Conservation (phyloP, 371 early-diverging fungal genomes). For the Apophysomyces sp. region DNA sequence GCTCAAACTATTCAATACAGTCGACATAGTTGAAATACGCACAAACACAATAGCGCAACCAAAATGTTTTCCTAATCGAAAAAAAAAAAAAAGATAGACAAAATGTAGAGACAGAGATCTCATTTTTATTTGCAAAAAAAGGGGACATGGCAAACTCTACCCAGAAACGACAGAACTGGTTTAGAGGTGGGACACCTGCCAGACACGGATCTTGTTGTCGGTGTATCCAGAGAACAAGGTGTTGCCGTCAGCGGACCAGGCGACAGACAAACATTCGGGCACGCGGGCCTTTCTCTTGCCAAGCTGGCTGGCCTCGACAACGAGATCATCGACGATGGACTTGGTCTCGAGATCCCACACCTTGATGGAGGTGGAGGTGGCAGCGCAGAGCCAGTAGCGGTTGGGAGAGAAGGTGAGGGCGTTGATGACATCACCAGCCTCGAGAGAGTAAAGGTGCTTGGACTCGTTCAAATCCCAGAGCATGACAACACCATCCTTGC, state of each 20-base stretch:
- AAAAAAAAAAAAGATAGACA: background rate
- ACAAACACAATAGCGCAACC: too few relatives aligned
- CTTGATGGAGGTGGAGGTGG: constrained; percentile 92
- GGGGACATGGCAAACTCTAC: constrained; percentile 1
- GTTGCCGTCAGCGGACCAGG: constrained; percentile 96
- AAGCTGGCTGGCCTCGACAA: constrained; percentile 76
- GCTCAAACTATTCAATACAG: too few relatives aligned
- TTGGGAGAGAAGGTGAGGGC: constrained; percentile 96
- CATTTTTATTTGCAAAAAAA: background rate
- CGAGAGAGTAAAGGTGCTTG: constrained; percentile 98
- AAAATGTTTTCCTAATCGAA: too few relatives aligned
- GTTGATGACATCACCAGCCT: constrained; percentile 91
- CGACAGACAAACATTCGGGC: constrained; percentile 85
- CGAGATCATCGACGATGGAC: constrained; percentile 89
- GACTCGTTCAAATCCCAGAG: constrained; percentile 98
- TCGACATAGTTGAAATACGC: too few relatives aligned
- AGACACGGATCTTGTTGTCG: constrained; percentile 91
- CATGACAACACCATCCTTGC: constrained; percentile 97
- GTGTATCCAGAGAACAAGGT: constrained; percentile 97
- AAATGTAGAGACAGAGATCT: background rate
- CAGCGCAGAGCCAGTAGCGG: constrained; percentile 99
- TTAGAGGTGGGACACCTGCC: constrained; percentile 71
- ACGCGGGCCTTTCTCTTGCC: constrained; percentile 73
- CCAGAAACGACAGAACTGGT: background rate
- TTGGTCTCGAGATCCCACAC: constrained; percentile 98